Evolutionary conservation across 768 basidiomycete species (phyloP), one percentile per base, ranked within the genome.

Genomic region (Termitomyces sp.): DNA sequence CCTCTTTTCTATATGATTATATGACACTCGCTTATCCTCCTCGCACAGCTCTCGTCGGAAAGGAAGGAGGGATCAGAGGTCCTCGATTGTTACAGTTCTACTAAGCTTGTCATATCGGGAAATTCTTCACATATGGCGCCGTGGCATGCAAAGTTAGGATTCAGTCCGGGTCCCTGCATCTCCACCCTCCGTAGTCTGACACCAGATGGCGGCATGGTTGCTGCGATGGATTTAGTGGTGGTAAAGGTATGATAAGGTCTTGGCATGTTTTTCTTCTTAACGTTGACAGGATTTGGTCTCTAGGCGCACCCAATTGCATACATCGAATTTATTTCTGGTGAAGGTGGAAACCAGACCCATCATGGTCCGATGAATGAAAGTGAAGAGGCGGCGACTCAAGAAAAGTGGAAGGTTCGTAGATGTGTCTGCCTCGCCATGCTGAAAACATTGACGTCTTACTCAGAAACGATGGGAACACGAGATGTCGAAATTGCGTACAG

Each of bases 111-210:
- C 22, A 70, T 99, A 18, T 78, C 80, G 4, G 94, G 92, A 3
- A 99, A 99, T 69, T 90, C 91, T 0, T 86, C 92, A 1, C 87
- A 90, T 60, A 76, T 95, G 53, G 90, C 88, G 4, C 81, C 86
- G 0, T 99, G 97, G 97, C 83, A 97, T 66, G 77, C 86, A 1
- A 91, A 87, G 62, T 79, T 99, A 6, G 97, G 97, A 7, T 92
- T 92, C 66, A 82, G 81, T 58, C 72, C 65, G 24, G 72, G 74
- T 4, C 86, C 85, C 1, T 90, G 80, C 64, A 76, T 95, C 27
- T 84, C 92, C 0, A 89, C 90, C 0, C 72, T 98, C 60, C 80
- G 85, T 57, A 91, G 88, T 65, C 71, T 99, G 50, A 86, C 87
- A 0, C 68, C 84, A 0, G 90, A 95, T 64, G 97, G 97, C 0